A percentile compares a stretch with the other conserved stretches of the same genome.
Evolutionary conservation across 1,284 basidiomycete species (phyloP).

Genomic region (Athelia sp.): DNA sequence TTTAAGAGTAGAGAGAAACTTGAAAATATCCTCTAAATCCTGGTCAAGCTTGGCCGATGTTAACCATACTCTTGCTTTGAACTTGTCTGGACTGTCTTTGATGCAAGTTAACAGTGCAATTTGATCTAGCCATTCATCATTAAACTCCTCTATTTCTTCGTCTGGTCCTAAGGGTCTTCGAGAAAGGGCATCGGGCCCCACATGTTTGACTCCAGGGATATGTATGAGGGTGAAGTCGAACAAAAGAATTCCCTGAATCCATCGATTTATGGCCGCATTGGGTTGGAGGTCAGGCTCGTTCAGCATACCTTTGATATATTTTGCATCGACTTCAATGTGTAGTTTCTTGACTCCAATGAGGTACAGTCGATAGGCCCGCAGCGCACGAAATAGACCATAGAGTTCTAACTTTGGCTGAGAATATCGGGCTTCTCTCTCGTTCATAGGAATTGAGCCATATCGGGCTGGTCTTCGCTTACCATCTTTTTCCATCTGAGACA

Average conservation of each 20-base stretch:
- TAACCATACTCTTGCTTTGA: too few relatives aligned
- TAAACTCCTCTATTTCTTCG: conserved; percentile 6
- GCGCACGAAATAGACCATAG: conserved; percentile 10
- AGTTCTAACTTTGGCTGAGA: conserved; percentile 15
- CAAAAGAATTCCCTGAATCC: conserved; percentile 22
- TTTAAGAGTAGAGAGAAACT: conserved; percentile 12
- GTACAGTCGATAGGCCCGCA: conserved; percentile 12
- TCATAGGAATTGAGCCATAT: conserved; percentile 10
- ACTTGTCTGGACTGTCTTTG: too few relatives aligned
- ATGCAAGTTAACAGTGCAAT: conserved; percentile 10
- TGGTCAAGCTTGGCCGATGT: neutral
- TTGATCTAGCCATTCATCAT: conserved; percentile 29
- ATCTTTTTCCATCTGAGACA: conserved; percentile 22
- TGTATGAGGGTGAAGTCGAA: conserved; percentile 9
- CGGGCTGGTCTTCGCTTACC: conserved; percentile 4
- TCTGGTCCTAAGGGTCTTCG: conserved; percentile 11
- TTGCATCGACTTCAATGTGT: conserved; percentile 27
- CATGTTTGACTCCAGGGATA: conserved; percentile 5
- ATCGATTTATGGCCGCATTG: conserved; percentile 28
- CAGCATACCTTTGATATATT: conserved; percentile 29
- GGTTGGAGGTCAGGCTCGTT: conserved; percentile 29
- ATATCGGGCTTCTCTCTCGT: conserved; percentile 23
- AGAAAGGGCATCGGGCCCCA: conserved; percentile 29
- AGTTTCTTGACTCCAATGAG: conserved; percentile 24
- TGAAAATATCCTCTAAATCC: neutral